Evolutionary conservation across 129 eudicot genomes (phyloP), one percentile per base, ranked within the genome.

Genomic region (Flaveria sonorensis): DNA sequence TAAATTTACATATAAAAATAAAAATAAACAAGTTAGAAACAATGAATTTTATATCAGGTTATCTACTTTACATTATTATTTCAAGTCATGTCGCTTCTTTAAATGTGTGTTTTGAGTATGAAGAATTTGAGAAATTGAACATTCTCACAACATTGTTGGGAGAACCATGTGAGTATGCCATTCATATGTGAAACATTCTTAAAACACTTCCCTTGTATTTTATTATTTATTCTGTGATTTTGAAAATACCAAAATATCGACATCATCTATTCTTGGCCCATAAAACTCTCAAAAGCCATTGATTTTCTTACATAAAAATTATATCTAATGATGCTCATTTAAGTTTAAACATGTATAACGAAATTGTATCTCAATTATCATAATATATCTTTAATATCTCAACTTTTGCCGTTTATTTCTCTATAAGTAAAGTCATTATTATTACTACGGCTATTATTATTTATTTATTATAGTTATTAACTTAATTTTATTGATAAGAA

Each of bases 161-260:
- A 39, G 70, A 52, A 52, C 51, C 70, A 61, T 74, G 78, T 59
- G 69, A 45, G 46, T 16, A 61, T 72, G 76, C 11, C 36, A 20
- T 53, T 53, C 32, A 13, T 53, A 72, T 20, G 50, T 56, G 55
- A 71, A 71, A 55, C 76, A 72, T 55, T 55, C 65, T 36, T 10
- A 36, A 30, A 30, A 71, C 32, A 70, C 18, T 52, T 72, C 9
- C 20, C 16, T 52, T 32, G 18, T 72, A 26, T 30, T 59, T 59
- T 36, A 56, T 74, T 59, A 73, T 73, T 39, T 59, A 60, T 56
- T 30, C 14, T 42, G 14, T 50, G 56, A 40, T 45, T 45, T 74
- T 46, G 46, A 47, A 23, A n/a, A 24, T 45, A 74, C 66, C 47
- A 74, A 74, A 74, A 59, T 61, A 60, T 74, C 10, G 60, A 15